Evolutionary conservation across 2,329 filamentous ascomycete genomes (phyloP).

Genomic region (Rhynchosporium agropyri): DNA sequence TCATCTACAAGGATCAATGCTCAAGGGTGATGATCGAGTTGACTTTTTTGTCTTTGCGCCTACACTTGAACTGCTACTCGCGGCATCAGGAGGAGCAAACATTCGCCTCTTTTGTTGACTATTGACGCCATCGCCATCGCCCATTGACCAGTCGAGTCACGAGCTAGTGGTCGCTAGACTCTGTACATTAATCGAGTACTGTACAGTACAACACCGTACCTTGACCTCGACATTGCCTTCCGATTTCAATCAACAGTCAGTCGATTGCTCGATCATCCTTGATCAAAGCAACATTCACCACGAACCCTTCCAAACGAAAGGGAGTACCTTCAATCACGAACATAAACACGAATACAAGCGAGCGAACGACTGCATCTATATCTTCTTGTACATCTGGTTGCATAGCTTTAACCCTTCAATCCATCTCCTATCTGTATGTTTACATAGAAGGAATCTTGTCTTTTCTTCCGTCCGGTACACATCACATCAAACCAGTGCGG

Average conservation of each 20-base stretch:
- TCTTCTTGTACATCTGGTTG: constrained; percentile 10
- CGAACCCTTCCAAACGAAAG: no score
- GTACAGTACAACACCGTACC: no score
- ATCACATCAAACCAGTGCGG: constrained; percentile 21
- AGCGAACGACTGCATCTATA: neutral
- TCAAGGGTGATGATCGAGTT: no score
- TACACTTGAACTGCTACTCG: no score
- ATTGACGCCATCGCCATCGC: neutral
- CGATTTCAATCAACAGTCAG: neutral
- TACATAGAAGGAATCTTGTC: constrained; percentile 12
- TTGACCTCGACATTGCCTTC: no score
- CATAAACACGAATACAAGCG: constrained; percentile 8
- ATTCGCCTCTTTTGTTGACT: constrained; percentile 1
- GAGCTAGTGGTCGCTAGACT: neutral
- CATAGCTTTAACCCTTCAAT: neutral
- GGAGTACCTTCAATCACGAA: neutral
- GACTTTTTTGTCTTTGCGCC: no score
- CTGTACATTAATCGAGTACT: constrained; percentile 21
- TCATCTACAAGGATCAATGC: no score
- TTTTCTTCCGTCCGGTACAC: constrained; percentile 10
- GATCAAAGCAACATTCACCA: no score
- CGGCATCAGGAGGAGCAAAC: neutral
- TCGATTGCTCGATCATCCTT: neutral
- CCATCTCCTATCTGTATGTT: constrained; percentile 25
- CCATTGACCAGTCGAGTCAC: neutral